Percentiles rank a stretch among this genome's conserved stretches.
These are phyloP conservation scores for Lachancea lanzarotensis DNA, from an alignment of 805 yeast genomes.

Conservation along the genomic window DNA sequence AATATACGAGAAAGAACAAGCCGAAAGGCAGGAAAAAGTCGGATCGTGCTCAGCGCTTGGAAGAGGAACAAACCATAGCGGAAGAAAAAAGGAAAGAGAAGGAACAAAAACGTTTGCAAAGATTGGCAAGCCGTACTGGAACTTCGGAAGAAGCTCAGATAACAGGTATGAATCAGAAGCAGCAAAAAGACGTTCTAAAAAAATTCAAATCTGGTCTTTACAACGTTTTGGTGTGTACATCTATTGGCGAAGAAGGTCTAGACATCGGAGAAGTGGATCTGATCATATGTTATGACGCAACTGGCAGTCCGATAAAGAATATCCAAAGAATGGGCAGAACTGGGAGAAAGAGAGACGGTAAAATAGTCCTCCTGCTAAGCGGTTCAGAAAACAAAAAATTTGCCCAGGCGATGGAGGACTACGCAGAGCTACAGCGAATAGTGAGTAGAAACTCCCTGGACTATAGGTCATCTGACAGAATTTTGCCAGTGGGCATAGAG, in stretches of 20 bases:
- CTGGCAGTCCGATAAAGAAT: conserved; percentile 87
- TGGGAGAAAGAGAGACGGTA: conserved; percentile 90
- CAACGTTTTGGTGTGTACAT: conserved; percentile 87
- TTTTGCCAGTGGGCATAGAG: conserved; percentile 50
- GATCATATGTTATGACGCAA: conserved; percentile 87
- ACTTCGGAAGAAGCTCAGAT: conserved; percentile 72
- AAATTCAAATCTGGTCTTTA: conserved; percentile 65
- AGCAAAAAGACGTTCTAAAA: conserved; percentile 71
- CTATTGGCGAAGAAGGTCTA: conserved; percentile 97
- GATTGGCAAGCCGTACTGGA: conserved; percentile 40
- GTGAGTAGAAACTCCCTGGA: conserved; percentile 44
- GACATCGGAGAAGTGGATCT: conserved; percentile 98
- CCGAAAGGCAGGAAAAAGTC: conserved; percentile 40
- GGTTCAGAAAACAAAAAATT: conserved; percentile 73
- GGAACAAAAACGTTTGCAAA: conserved; percentile 30
- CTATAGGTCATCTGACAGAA: conserved; percentile 50
- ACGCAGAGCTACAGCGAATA: conserved; percentile 66
- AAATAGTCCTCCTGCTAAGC: conserved; percentile 66
- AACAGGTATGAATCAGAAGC: conserved; percentile 85
- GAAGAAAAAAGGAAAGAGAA: conserved; percentile 30
- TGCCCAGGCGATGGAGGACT: conserved; percentile 78
- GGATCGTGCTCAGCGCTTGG: conserved; percentile 30
- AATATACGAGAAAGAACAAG: conserved; percentile 38
- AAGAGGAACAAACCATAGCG: conserved; percentile 26
- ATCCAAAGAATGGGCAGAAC: conserved; percentile 98